Conservation (phyloP, 192 early-diverging fungal species). For the Mortierella alpina region DNA sequence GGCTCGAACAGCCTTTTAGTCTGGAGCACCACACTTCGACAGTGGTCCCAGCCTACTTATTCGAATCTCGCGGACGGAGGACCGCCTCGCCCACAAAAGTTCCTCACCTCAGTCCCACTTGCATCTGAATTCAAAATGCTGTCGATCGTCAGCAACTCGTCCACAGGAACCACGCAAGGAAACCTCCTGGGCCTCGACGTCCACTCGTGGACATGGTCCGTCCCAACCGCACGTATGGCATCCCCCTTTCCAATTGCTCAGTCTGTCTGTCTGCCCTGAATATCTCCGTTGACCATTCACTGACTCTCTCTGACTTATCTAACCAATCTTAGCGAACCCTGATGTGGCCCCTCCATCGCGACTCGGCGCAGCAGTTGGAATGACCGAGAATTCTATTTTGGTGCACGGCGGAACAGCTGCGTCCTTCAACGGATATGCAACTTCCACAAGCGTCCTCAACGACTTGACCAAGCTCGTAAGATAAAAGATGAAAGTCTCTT, state of each 20-base stretch:
- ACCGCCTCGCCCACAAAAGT: conserved; percentile 49
- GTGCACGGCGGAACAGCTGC: conserved; percentile 35
- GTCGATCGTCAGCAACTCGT: conserved; percentile 56
- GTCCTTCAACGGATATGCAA: conserved; percentile 7
- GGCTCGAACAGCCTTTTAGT: conserved; percentile 58
- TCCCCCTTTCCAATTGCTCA: neutral
- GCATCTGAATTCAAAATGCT: conserved; percentile 54
- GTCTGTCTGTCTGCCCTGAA: conserved; percentile 2
- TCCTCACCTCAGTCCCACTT: conserved; percentile 42
- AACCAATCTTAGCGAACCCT: conserved; percentile 13
- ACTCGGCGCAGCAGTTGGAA: conserved; percentile 37
- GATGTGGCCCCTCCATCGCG: conserved; percentile 20
- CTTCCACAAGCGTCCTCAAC: conserved; percentile 7
- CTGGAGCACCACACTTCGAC: conserved; percentile 57
- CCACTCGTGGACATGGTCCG: conserved; percentile 57
- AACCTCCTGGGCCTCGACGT: conserved; percentile 56
- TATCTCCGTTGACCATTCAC: neutral
- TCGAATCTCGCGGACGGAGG: neutral
- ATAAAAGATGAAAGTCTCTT: too few species aligned
- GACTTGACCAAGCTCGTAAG: conserved; percentile 34
- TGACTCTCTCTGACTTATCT: conserved; percentile 8
- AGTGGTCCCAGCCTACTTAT: conserved; percentile 56
- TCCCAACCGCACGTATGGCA: conserved; percentile 56
- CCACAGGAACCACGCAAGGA: conserved; percentile 28
- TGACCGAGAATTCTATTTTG: conserved; percentile 14